Evolutionary conservation across 371 early-diverging fungal genomes (phyloP).

Genomic region (Mucor plumbeus): DNA sequence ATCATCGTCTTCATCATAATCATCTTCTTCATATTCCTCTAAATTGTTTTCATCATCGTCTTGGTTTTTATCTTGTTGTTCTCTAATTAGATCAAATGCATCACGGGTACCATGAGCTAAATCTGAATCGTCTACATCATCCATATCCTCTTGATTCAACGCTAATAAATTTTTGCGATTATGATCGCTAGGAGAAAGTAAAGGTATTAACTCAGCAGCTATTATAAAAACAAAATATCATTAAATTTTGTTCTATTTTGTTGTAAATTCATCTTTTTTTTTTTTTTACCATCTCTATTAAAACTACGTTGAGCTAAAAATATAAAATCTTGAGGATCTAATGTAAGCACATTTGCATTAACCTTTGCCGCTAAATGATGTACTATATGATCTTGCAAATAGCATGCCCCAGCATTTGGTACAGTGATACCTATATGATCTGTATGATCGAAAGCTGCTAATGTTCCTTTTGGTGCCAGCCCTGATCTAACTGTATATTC

Average conservation of each 20-base stretch:
- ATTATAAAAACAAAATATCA: not conserved
- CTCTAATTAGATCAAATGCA: not conserved
- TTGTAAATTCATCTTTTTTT: constrained; percentile 15
- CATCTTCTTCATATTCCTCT: constrained; percentile 16
- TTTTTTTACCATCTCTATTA: constrained; percentile 30
- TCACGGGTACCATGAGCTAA: not conserved
- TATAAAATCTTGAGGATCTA: constrained; percentile 58
- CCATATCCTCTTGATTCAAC: constrained; percentile 10
- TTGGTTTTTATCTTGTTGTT: not conserved
- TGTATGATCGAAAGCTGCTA: constrained; percentile 36
- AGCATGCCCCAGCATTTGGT: constrained; percentile 41
- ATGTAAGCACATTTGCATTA: constrained; percentile 36
- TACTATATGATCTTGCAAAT: constrained; percentile 44
- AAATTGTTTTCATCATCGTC: constrained; percentile 9
- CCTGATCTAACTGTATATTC: constrained; percentile 34
- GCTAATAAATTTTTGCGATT: constrained; percentile 28
- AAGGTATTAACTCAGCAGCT: constrained; percentile 22
- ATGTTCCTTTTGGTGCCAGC: constrained; percentile 34
- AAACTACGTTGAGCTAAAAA: constrained; percentile 47
- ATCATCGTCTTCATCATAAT: constrained; percentile 7
- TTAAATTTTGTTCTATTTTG: not conserved
- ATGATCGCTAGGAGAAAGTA: constrained; percentile 20
- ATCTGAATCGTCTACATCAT: constrained; percentile 3
- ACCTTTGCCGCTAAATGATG: constrained; percentile 30
- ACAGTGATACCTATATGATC: constrained; percentile 40